These are phyloP conservation scores for Chlamydomonas sphaeroides DNA, from an alignment of 139 green algal species.

Conservation along the genomic window DNA sequence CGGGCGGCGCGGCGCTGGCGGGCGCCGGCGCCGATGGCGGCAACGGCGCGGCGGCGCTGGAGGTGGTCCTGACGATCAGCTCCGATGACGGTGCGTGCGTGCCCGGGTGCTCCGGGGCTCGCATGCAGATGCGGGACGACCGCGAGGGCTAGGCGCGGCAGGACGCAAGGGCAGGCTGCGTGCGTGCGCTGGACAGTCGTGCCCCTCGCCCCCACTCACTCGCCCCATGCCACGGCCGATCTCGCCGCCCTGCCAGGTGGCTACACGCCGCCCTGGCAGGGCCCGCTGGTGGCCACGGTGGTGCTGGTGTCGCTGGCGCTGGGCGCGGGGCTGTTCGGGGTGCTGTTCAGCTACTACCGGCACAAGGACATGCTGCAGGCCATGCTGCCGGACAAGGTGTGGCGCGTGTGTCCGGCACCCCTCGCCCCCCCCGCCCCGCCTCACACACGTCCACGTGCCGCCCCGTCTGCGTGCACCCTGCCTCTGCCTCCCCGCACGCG, in stretches of 20 bases:
- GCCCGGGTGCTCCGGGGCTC: too few species aligned
- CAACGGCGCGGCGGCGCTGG: too few species aligned
- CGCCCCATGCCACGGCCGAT: not conserved
- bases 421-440: too few species aligned
- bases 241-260: not conserved
- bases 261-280: not conserved
- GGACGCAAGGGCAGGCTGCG: too few species aligned
- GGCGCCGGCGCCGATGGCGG: too few species aligned
- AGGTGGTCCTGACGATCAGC: too few species aligned
- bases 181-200: not conserved
- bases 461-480: not conserved
- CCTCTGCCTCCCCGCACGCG: too few species aligned
- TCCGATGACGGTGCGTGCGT: too few species aligned
- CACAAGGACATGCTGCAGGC: not conserved
- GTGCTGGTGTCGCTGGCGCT: not conserved
- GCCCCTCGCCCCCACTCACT: not conserved
- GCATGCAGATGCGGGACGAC: too few species aligned
- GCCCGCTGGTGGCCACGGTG: not conserved
- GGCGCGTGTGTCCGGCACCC: not conserved
- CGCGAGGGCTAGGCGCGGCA: too few species aligned
- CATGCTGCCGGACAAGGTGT: constrained; percentile 18
- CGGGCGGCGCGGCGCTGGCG: too few species aligned
- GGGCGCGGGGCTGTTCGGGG: not conserved
- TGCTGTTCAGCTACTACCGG: not conserved
- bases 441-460: not conserved